Percentiles rank a stretch among this genome's conserved stretches.
Conservation (phyloP, 805 yeast species). For the Cyberlindnera mrakii region DNA sequence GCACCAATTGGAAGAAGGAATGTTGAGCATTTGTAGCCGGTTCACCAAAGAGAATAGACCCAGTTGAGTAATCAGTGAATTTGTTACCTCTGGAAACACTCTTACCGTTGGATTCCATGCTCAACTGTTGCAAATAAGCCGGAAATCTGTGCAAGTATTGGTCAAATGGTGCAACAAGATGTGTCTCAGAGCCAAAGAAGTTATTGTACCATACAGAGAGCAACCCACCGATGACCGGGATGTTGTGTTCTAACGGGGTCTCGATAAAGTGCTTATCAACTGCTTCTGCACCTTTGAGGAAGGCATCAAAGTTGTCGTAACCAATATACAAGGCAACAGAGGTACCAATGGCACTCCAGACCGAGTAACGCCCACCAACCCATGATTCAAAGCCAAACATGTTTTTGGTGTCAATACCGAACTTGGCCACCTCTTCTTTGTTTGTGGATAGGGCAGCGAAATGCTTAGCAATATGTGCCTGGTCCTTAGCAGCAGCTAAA, state of each 20-base stretch:
- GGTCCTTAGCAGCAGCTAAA: slow-evolving; percentile 61
- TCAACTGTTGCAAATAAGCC: slow-evolving; percentile 96
- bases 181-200: slow-evolving; percentile 97
- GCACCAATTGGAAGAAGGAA: slow-evolving; percentile 98
- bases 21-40: slow-evolving; percentile 99
- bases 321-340: slow-evolving; percentile 95
- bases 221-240: slow-evolving; percentile 90
- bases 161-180: slow-evolving; percentile 96
- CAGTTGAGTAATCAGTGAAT: slow-evolving; percentile 92
- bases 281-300: slow-evolving; percentile 97
- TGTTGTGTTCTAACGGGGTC: slow-evolving; percentile 85
- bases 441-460: slow-evolving; percentile 96
- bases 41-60: slow-evolving; percentile 94
- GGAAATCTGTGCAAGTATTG: slow-evolving; percentile 99
- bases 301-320: slow-evolving; percentile 84
- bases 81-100: slow-evolving; percentile 89
- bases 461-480: slow-evolving; percentile 85
- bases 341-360: slow-evolving; percentile 98
- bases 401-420: slow-evolving; percentile 95
- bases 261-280: slow-evolving; percentile 84
- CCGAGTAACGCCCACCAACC: slow-evolving; percentile 99
- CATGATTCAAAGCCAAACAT: slow-evolving; percentile 98
- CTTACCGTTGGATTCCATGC: slow-evolving; percentile 99
- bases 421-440: slow-evolving; percentile 82
- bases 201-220: slow-evolving; percentile 97